Evolutionary conservation across 352 stramenopile species (phyloP).

Genomic region (Pythium guiyangense): DNA sequence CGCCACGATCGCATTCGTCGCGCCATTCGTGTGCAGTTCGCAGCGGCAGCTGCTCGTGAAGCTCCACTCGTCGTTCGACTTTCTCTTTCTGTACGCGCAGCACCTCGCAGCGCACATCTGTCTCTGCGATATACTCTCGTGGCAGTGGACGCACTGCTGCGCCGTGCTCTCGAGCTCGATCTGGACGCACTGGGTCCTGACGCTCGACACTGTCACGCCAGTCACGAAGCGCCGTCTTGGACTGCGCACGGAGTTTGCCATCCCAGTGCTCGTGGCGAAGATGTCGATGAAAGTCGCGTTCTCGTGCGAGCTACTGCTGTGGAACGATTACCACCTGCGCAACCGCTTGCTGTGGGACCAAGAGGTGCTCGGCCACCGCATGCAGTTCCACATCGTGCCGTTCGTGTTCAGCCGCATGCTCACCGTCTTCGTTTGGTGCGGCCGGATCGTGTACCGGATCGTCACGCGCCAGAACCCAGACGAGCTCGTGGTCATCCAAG

Average conservation of each 20-base stretch:
- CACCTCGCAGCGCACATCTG: no score
- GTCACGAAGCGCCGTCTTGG: constrained; percentile 7
- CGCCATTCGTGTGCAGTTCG: constrained; percentile 1
- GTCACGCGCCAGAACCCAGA: neutral
- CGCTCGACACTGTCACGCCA: constrained; percentile 18
- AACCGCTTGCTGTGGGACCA: constrained; percentile 12
- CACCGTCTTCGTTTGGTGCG: constrained; percentile 12
- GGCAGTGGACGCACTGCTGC: constrained; percentile 9
- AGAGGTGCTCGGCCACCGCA: neutral
- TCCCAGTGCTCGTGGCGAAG: constrained; percentile 6
- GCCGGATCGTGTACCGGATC: constrained; percentile 5
- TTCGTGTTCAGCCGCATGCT: constrained; percentile 12
- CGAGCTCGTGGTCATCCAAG: constrained; percentile 5
- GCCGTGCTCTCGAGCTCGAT: constrained; percentile 2
- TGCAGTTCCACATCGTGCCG: constrained; percentile 8
- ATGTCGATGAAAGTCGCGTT: constrained; percentile 12
- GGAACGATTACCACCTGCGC: constrained; percentile 10
- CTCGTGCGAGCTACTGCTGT: constrained; percentile 11
- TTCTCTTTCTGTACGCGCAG: no score
- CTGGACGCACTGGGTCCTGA: constrained; percentile 19
- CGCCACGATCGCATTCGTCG: neutral
- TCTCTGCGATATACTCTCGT: constrained; percentile 13
- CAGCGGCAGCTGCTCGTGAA: constrained; percentile 15
- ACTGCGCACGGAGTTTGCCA: neutral
- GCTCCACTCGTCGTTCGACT: constrained; percentile 13